Percentiles rank a stretch among this genome's conserved stretches.
Evolutionary conservation across 371 early-diverging fungal genomes (phyloP).

Genomic region (Mortierella sp.): DNA sequence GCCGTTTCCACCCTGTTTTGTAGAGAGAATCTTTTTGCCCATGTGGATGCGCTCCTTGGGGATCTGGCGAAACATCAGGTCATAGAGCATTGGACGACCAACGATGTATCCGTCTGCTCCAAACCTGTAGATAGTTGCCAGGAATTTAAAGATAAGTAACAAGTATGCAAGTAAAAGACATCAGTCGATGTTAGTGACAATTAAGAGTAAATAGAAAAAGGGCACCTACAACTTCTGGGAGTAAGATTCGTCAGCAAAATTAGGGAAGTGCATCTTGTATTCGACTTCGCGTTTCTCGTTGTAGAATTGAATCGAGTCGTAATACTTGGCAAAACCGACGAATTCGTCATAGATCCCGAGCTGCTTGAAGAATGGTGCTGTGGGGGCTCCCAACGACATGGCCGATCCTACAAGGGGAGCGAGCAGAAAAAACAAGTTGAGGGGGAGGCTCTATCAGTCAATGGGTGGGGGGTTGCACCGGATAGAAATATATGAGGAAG

Average conservation of each 20-base stretch:
- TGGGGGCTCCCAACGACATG: background rate
- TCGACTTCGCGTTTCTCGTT: background rate
- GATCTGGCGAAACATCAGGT: conserved; percentile 15
- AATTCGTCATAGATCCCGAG: conserved; percentile 32
- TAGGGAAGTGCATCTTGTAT: background rate
- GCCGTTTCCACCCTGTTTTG: conserved; percentile 6
- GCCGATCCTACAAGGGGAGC: background rate
- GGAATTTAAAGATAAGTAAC: background rate
- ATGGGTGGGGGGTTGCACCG: too few relatives aligned
- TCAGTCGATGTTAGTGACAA: too few relatives aligned
- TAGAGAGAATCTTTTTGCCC: conserved; percentile 20
- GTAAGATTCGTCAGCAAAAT: too few relatives aligned
- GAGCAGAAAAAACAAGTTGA: background rate
- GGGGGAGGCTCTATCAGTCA: too few relatives aligned
- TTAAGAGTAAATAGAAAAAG: background rate
- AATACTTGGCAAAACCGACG: conserved; percentile 9
- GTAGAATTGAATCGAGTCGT: background rate
- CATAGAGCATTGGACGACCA: conserved; percentile 12
- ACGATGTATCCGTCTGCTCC: conserved; percentile 18
- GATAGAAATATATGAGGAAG: background rate
- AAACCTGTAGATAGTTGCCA: background rate
- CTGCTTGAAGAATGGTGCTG: conserved; percentile 28
- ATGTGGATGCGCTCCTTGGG: conserved; percentile 21
- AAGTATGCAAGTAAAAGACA: too few relatives aligned
- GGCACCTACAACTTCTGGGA: background rate